Conservation (phyloP, 2,329 filamentous ascomycete genomes). For the Nothophoma quercina region DNA sequence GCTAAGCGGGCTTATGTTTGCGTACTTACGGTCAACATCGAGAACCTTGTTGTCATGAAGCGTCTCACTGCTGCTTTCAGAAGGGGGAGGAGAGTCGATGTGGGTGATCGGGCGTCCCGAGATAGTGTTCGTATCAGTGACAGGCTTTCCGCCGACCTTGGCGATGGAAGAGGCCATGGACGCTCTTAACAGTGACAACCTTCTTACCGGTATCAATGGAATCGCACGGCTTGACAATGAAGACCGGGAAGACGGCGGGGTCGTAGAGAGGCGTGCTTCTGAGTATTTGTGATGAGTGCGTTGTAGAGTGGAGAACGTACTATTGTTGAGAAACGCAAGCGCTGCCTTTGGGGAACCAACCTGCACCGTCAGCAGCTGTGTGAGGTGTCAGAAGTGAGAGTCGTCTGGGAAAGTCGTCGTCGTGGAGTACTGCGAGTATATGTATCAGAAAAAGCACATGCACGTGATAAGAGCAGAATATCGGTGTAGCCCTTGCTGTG, state of each 20-base stretch:
- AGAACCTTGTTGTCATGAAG: conserved; percentile 15
- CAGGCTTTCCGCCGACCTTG: not conserved
- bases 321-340: not conserved
- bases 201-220: too few species aligned
- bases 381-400: not conserved
- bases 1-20: conserved; percentile 20
- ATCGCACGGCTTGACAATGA: not conserved
- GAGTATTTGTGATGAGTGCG: not conserved
- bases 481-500: conserved; percentile 5
- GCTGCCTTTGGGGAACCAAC: not conserved
- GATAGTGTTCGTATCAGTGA: not conserved
- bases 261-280: not conserved
- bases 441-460: not conserved
- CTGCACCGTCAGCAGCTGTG: not conserved
- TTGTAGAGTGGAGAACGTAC: not conserved
- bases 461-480: not conserved
- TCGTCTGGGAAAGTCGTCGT: not conserved
- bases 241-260: not conserved
- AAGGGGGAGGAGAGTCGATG: conserved; percentile 4
- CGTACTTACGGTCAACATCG: conserved; percentile 3
- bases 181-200: too few species aligned
- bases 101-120: not conserved
- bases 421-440: too few species aligned
- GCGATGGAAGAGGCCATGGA: not conserved
- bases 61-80: conserved; percentile 23